Evolutionary conservation across 2,329 filamentous ascomycete genomes (phyloP).

Genomic region (Didymella sp.): DNA sequence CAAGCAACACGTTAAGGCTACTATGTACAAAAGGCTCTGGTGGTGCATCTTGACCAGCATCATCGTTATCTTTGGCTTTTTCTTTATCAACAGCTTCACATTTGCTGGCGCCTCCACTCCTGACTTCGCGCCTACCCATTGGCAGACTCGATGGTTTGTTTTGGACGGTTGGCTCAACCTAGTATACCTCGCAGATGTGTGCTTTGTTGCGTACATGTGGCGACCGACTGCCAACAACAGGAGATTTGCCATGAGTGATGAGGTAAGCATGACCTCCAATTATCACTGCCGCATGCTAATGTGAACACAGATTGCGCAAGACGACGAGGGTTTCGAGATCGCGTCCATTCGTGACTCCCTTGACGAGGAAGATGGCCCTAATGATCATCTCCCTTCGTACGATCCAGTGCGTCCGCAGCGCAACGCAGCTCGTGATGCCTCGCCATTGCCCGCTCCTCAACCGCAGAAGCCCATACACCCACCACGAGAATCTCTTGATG

Average conservation of each 20-base stretch:
- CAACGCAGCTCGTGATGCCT: conserved; percentile 47
- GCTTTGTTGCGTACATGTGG: conserved; percentile 95
- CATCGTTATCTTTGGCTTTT: conserved; percentile 95
- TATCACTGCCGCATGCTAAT: conserved; percentile 38
- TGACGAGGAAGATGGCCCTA: conserved; percentile 66
- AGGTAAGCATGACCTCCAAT: conserved; percentile 59
- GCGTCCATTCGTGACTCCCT: conserved; percentile 82
- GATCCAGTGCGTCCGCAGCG: conserved; percentile 48
- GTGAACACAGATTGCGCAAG: conserved; percentile 76
- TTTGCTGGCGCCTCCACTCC: conserved; percentile 85
- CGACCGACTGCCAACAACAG: conserved; percentile 95
- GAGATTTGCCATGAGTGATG: conserved; percentile 97
- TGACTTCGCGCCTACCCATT: conserved; percentile 94
- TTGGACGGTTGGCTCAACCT: conserved; percentile 97
- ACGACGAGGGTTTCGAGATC: conserved; percentile 98
- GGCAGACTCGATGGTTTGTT: conserved; percentile 97
- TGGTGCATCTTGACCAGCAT: conserved; percentile 95
- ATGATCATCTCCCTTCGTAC: conserved; percentile 48
- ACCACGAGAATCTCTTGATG: conserved; percentile 72
- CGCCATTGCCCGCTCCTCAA: conserved; percentile 61
- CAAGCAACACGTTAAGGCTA: conserved; percentile 89
- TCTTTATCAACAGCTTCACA: conserved; percentile 97
- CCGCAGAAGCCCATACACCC: conserved; percentile 57
- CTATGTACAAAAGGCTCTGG: conserved; percentile 99
- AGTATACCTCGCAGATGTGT: conserved; percentile 92